Conservation (phyloP, 768 basidiomycete species). For the Podaxis sp. region DNA sequence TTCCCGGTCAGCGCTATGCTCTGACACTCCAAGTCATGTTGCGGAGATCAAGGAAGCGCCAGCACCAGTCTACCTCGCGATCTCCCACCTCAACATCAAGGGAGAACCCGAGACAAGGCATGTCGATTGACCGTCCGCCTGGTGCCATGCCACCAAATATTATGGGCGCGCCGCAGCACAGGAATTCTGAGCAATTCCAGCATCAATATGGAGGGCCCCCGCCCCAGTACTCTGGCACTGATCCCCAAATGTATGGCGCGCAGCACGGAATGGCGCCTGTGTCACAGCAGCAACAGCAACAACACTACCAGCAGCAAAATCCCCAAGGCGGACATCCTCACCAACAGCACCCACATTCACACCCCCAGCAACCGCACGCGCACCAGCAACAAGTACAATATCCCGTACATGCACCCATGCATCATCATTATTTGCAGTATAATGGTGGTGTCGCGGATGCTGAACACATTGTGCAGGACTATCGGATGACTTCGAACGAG, state of each 20-base stretch:
- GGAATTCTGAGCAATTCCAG: constrained; percentile 50
- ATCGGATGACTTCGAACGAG: constrained; percentile 69
- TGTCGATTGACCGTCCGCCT: constrained; percentile 42
- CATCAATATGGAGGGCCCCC: constrained; percentile 52
- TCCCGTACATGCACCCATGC: constrained; percentile 21
- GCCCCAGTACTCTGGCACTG: constrained; percentile 27
- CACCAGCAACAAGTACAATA: constrained; percentile 25
- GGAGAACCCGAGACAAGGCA: constrained; percentile 29
- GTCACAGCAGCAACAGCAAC: constrained; percentile 21
- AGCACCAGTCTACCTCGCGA: constrained; percentile 49
- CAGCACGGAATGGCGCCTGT: constrained; percentile 19
- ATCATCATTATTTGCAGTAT: constrained; percentile 18
- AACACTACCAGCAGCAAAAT: constrained; percentile 23
- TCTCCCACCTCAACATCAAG: constrained; percentile 52
- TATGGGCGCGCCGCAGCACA: constrained; percentile 30
- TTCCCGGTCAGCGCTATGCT: constrained; percentile 92
- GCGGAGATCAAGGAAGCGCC: constrained; percentile 69
- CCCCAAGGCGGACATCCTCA: constrained; percentile 11
- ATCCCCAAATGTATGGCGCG: constrained; percentile 27
- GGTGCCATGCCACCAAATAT: constrained; percentile 24
- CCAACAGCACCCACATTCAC: constrained; percentile 10
- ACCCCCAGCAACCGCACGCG: constrained; percentile 16
- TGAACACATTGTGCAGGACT: constrained; percentile 75
- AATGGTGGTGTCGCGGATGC: constrained; percentile 35
- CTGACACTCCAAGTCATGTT: constrained; percentile 88